Conservation (phyloP, 495 filamentous ascomycete species). For the Evernia prunastri region DNA sequence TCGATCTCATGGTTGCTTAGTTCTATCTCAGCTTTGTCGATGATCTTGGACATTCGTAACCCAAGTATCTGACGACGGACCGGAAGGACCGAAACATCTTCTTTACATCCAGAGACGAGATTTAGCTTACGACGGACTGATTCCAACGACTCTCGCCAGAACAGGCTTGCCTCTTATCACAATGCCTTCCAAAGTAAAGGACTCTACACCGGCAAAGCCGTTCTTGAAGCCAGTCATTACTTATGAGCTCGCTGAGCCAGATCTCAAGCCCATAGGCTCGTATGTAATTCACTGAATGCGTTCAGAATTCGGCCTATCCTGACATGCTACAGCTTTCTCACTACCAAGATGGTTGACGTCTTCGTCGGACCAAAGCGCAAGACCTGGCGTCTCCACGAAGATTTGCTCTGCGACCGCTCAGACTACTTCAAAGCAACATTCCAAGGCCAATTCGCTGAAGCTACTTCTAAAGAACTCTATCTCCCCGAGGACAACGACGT, state of each 20-base stretch:
- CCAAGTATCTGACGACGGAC: not conserved
- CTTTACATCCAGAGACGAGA: not conserved
- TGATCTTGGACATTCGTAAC: not conserved
- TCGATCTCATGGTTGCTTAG: not conserved
- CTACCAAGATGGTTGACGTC: conserved; percentile 6
- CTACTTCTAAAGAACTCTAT: conserved; percentile 3
- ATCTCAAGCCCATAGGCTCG: not conserved
- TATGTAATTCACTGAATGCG: not conserved
- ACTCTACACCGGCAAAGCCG: not conserved
- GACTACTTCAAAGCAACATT: conserved; percentile 22
- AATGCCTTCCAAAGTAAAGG: not conserved
- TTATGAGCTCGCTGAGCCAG: not conserved
- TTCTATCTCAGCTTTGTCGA: not conserved
- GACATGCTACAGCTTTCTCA: not conserved
- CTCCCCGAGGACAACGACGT: conserved; percentile 36
- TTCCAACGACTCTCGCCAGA: not conserved
- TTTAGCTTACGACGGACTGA: not conserved
- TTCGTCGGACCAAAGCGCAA: conserved; percentile 20
- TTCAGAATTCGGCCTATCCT: not conserved
- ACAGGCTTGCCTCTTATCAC: not conserved
- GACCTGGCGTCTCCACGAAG: conserved; percentile 22
- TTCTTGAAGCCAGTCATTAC: not conserved
- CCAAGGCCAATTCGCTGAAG: conserved; percentile 20
- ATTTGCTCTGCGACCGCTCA: conserved; percentile 20
- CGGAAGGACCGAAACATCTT: not conserved